Evolutionary conservation across 1,284 basidiomycete genomes (phyloP), one percentile per base, ranked within the genome.

Genomic region (Leucoagaricus sp.): DNA sequence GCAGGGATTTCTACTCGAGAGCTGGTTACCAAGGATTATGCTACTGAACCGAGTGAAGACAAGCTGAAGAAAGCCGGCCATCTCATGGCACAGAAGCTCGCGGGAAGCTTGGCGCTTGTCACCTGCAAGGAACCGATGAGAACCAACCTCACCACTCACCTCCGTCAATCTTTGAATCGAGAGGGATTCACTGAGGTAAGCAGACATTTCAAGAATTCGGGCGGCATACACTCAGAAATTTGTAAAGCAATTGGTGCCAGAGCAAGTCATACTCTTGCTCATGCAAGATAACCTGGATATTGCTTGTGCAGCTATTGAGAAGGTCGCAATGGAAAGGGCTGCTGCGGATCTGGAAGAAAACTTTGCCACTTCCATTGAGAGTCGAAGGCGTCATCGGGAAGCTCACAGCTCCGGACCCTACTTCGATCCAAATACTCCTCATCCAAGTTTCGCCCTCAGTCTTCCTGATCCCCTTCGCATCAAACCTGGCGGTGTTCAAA

Each of bases 61-160:
- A 96, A 92, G 73, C 77, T 99, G 70, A 87, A 94, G 44, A 89
- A 90, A 67, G 94, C 97, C 12, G 94, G 93, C 6, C 95, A 98
- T 71, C 76, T 95, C 53, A 99, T 98, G 95, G 95, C 95, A 1
- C 94, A 96, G 74, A 97, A 94, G 71, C 84, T 99, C 52, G 97
- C 97, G 17, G 96, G 96, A 42, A 97, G 94, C 67, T 83, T 99
- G 45, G 97, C 97, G 5, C 77, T 98, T 51, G 97, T 99, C 23
- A 99, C 97, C 15, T 99, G 96, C 82, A 99, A 98, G 72, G 97
- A 99, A 69, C 96, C 97, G 1, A 75, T 99, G 58, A 90, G 95
- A 66, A 93, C 89, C 67, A 96, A 96, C 72, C 87, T 99, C 68
- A 87, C 91, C n/a, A 87, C 83, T 57, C 94, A 98, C 69, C 84